phyloP scores from a whole-genome alignment of 1,139 yeast genomes.

The Suhomyces choctaworum region DNA sequence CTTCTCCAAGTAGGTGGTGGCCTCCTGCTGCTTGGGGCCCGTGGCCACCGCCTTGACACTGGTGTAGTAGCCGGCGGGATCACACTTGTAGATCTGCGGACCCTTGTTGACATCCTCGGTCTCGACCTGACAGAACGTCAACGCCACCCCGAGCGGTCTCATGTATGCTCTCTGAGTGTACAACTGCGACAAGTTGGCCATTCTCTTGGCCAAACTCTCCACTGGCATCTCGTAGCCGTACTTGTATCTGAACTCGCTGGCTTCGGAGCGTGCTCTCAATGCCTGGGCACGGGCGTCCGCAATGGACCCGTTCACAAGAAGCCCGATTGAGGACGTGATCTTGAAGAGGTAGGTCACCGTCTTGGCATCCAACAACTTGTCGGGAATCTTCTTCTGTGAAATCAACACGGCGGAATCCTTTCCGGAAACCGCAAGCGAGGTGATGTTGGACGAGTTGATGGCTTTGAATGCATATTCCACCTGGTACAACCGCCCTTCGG shows the following conservation, averaged over 20 bases:
- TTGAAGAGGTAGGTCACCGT: constrained; percentile 85
- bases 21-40: constrained; percentile 97
- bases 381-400: constrained; percentile 95
- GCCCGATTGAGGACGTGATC: constrained; percentile 80
- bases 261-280: constrained; percentile 85
- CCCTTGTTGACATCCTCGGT: constrained; percentile 76
- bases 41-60: constrained; percentile 93
- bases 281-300: constrained; percentile 96
- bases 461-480: constrained; percentile 98
- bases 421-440: constrained; percentile 85
- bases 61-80: constrained; percentile 95
- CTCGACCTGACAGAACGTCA: constrained; percentile 71
- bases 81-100: constrained; percentile 89
- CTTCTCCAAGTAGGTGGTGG: constrained; percentile 87
- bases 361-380: constrained; percentile 80
- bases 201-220: constrained; percentile 87
- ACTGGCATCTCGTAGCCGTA: constrained; percentile 98
- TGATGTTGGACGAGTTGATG: constrained; percentile 87
- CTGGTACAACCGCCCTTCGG: constrained; percentile 96
- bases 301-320: constrained; percentile 93
- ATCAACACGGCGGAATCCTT: constrained; percentile 86
- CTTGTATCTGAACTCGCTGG: constrained; percentile 90
- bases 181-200: constrained; percentile 93
- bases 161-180: constrained; percentile 98
- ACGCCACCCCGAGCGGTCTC: constrained; percentile 95